Evolutionary conservation across 208 protist species (phyloP).

Genomic region (Eutreptiella sp.): DNA sequence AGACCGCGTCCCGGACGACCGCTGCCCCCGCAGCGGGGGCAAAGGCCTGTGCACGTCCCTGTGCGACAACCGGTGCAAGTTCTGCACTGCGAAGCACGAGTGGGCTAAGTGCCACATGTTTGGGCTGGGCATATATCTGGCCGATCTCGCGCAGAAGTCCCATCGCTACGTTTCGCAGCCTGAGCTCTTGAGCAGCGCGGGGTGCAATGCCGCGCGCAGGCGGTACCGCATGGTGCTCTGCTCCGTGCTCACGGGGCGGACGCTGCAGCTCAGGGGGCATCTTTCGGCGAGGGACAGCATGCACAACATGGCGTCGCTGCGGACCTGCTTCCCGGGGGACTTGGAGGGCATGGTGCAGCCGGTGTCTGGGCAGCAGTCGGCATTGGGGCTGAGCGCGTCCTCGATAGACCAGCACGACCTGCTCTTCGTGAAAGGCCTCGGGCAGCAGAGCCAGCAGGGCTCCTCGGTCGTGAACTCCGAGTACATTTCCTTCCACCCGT

Average conservation of each 20-base stretch:
- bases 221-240: neutral
- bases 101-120: slow-evolving; percentile 10
- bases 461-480: neutral
- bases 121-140: slow-evolving; percentile 4
- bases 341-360: neutral
- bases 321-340: neutral
- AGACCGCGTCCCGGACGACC: neutral
- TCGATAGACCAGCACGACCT: neutral
- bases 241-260: neutral
- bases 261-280: neutral
- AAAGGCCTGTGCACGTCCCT: slow-evolving; percentile 6
- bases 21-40: neutral
- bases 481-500: slow-evolving; percentile 6
- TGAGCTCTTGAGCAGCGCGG: too few species aligned
- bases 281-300: neutral
- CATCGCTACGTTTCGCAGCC: neutral
- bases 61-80: slow-evolving; percentile 3
- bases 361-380: too few species aligned
- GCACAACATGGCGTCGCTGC: slow-evolving; percentile 10
- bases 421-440: neutral
- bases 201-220: neutral
- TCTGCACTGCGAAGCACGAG: slow-evolving; percentile 1
- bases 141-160: slow-evolving; percentile 1
- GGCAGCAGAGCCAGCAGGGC: neutral
- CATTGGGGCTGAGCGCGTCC: too few species aligned